phyloP scores from a whole-genome alignment of 192 early-diverging fungal species.

The Lobosporangium transversale region DNA sequence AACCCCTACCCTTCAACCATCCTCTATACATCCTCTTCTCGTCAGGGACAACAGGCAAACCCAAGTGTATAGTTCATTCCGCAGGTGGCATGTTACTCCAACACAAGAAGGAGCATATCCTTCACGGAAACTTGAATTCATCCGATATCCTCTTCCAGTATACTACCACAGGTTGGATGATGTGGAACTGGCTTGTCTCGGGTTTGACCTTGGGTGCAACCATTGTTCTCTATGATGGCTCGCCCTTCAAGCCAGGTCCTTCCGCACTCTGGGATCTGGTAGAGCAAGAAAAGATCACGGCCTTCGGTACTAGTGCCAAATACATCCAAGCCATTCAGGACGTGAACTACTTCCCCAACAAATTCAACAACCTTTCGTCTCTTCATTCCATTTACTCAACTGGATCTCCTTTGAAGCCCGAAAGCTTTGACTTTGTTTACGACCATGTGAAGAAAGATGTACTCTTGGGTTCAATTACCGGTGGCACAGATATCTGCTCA shows the following conservation, averaged over 20 bases:
- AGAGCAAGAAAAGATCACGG: conserved; percentile 84
- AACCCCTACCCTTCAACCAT: conserved; percentile 90
- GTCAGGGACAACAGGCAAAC: conserved; percentile 94
- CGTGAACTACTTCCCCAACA: conserved; percentile 68
- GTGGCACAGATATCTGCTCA: conserved; percentile 97
- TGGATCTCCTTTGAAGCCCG: conserved; percentile 92
- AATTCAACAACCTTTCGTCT: conserved; percentile 65
- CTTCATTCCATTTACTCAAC: conserved; percentile 91
- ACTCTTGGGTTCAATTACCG: conserved; percentile 92
- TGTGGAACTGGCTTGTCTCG: conserved; percentile 98
- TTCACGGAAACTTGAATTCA: conserved; percentile 80
- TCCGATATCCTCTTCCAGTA: conserved; percentile 92
- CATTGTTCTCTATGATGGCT: conserved; percentile 92
- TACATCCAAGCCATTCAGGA: conserved; percentile 93
- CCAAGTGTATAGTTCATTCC: conserved; percentile 97
- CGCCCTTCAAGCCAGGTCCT: conserved; percentile 89
- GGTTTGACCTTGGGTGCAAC: conserved; percentile 83
- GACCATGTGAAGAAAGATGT: conserved; percentile 84
- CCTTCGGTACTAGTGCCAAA: conserved; percentile 95
- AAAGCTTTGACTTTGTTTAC: conserved; percentile 94
- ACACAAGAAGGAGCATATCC: conserved; percentile 92
- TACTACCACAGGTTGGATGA: conserved; percentile 96
- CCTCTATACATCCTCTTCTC: conserved; percentile 92
- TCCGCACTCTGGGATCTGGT: conserved; percentile 79
- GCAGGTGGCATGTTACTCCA: conserved; percentile 92